phyloP scores from a whole-genome alignment of 352 stramenopile genomes.

The Plasmopara halstedii region DNA sequence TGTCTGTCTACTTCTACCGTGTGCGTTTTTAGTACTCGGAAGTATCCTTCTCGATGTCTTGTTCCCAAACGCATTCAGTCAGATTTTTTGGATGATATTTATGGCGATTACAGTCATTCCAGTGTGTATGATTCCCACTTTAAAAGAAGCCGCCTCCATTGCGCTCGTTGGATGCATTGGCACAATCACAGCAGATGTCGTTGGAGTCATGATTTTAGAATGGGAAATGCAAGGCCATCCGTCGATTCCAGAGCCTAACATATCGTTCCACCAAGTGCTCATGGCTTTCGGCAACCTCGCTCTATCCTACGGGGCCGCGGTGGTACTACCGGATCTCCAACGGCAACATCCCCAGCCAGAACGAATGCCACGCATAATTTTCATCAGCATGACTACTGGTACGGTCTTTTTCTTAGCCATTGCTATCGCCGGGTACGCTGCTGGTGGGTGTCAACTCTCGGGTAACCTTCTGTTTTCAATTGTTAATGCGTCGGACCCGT shows the following conservation, averaged over 20 bases:
- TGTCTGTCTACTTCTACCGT: constrained; percentile 38
- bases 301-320: constrained; percentile 19
- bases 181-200: constrained; percentile 24
- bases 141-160: constrained; percentile 21
- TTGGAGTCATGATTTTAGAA: constrained; percentile 24
- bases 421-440: constrained; percentile 28
- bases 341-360: constrained; percentile 37
- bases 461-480: constrained; percentile 29
- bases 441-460: constrained; percentile 34
- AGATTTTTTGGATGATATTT: constrained; percentile 32
- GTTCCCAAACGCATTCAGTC: constrained; percentile 41
- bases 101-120: constrained; percentile 29
- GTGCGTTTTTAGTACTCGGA: constrained; percentile 43
- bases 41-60: constrained; percentile 37
- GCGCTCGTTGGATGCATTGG: constrained; percentile 23
- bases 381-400: constrained; percentile 24
- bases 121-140: constrained; percentile 25
- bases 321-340: constrained; percentile 28
- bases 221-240: constrained; percentile 27
- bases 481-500: constrained; percentile 22
- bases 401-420: constrained; percentile 35
- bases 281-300: constrained; percentile 26
- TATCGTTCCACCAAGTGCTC: constrained; percentile 24
- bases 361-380: constrained; percentile 38
- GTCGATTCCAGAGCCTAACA: constrained; percentile 18